phyloP scores from a whole-genome alignment of 1,284 basidiomycete genomes.

The Leccinum fuscescens region DNA sequence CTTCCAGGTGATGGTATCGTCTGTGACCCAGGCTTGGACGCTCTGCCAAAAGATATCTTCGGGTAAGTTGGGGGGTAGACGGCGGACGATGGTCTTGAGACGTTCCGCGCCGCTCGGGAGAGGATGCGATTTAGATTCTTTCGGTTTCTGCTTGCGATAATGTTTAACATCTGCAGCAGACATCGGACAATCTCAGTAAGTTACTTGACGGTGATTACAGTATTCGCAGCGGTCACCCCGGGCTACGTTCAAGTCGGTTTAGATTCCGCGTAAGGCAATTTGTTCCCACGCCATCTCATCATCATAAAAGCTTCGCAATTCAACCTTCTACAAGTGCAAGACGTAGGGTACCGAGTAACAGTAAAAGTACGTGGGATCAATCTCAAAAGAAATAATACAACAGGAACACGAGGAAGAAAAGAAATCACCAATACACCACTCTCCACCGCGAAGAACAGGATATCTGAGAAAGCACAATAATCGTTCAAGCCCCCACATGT shows the following conservation, averaged over 20 bases:
- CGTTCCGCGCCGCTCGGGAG: constrained; percentile 43
- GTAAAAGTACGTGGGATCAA: constrained; percentile 8
- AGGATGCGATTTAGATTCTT: constrained; percentile 15
- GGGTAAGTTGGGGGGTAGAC: constrained; percentile 89
- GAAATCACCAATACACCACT: constrained; percentile 2
- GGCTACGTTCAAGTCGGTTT: background rate
- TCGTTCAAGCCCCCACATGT: constrained; percentile 11
- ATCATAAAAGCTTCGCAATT: background rate
- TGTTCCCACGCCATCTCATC: background rate
- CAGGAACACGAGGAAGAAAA: constrained; percentile 10
- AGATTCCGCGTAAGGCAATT: background rate
- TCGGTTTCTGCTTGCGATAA: constrained; percentile 19
- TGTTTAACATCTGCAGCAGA: constrained; percentile 20
- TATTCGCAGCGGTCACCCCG: too few relatives aligned
- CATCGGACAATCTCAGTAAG: constrained; percentile 10
- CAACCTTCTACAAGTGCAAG: background rate
- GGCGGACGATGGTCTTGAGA: constrained; percentile 85
- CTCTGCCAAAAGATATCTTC: constrained; percentile 93
- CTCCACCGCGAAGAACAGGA: constrained; percentile 5
- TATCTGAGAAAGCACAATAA: constrained; percentile 1
- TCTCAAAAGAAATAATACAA: constrained; percentile 18
- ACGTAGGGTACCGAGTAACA: background rate
- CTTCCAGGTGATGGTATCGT: constrained; percentile 71
- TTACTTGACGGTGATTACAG: too few relatives aligned
- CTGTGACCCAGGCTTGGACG: constrained; percentile 80